Evolutionary conservation across 106 monocot species (phyloP), one percentile per base, ranked within the genome.

Genomic region (Phalaenopsis aphrodite): DNA sequence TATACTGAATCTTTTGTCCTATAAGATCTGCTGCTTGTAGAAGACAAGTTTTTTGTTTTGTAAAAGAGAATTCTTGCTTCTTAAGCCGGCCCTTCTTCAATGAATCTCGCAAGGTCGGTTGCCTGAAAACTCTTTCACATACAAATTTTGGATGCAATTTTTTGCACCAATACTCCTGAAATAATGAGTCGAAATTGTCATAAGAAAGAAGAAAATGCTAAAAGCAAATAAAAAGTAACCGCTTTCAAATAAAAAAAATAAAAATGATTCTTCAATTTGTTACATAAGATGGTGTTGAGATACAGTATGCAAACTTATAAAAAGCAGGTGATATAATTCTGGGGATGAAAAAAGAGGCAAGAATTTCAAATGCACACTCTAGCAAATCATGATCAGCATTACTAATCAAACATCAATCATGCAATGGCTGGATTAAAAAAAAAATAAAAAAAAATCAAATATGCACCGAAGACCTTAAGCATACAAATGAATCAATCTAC

Each of bases 111-210:
- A 98, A 72, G 2, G 94, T 86, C 78, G 87, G 88, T 79, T 98
- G 97, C 64, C 97, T 88, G 69, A 88, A 98, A 61, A 98, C 97
- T 79, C 85, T 92, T 81, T 98, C 94, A 64, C 89, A 90, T 24
- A 98, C 97, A 89, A 90, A 81, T 80, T 98, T 90, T 21, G 97
- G 97, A 46, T 98, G 97, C 68, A 92, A 82, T 79, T 94, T 92
- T 83, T 98, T 98, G 82, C 97, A 98, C 97, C 97, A 98, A 81
- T 98, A 92, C 85, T 94, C 94, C 96, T 96, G 86, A 42, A 30
- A 30, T 30, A 78, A 81, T 58, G 16, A 41, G 21, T n/a, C 8
- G 6, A 61, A 19, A n/a, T 61, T n/a, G 61, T 18, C 4, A 61
- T 42, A 45, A 38, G n/a, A 18, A 56, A 72, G 23, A 39, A 39